Conservation (phyloP, 2,329 filamentous ascomycete genomes). For the Metarhizium anisopliae region DNA sequence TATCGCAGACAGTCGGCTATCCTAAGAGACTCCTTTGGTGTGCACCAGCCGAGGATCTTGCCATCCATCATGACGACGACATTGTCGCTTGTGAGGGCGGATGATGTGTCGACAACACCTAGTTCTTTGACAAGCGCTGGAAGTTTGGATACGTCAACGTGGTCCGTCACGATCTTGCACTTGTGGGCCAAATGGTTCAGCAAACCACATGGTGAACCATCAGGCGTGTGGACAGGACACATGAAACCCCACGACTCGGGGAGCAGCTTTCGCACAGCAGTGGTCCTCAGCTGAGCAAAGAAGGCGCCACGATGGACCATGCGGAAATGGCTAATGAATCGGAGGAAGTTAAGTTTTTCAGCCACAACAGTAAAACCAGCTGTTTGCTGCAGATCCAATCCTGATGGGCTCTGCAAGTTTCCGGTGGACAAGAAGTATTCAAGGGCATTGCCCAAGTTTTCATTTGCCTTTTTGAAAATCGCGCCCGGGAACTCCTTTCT, state of each 20-base stretch:
- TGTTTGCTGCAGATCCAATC: constrained; percentile 86
- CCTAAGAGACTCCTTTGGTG: constrained; percentile 68
- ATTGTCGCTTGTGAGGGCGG: constrained; percentile 71
- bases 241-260: constrained; percentile 98
- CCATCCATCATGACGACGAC: constrained; percentile 89
- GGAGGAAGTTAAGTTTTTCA: constrained; percentile 97
- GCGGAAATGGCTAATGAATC: constrained; percentile 97
- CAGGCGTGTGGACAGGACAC: constrained; percentile 94
- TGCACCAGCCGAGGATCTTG: constrained; percentile 81
- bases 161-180: constrained; percentile 75
- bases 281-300: constrained; percentile 96
- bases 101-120: constrained; percentile 67
- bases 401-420: constrained; percentile 83
- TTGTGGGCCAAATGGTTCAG: constrained; percentile 94
- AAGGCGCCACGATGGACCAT: constrained; percentile 99
- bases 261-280: constrained; percentile 87
- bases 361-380: constrained; percentile 95
- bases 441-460: constrained; percentile 77
- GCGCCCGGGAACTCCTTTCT: constrained; percentile 67
- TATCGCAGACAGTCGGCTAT: constrained; percentile 83
- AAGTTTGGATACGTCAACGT: constrained; percentile 65
- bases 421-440: constrained; percentile 97
- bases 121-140: constrained; percentile 68
- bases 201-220: constrained; percentile 89
- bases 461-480: constrained; percentile 74